Evolutionary conservation across 1,284 basidiomycete genomes (phyloP), one percentile per base, ranked within the genome.

Genomic region (Pascua sp.): DNA sequence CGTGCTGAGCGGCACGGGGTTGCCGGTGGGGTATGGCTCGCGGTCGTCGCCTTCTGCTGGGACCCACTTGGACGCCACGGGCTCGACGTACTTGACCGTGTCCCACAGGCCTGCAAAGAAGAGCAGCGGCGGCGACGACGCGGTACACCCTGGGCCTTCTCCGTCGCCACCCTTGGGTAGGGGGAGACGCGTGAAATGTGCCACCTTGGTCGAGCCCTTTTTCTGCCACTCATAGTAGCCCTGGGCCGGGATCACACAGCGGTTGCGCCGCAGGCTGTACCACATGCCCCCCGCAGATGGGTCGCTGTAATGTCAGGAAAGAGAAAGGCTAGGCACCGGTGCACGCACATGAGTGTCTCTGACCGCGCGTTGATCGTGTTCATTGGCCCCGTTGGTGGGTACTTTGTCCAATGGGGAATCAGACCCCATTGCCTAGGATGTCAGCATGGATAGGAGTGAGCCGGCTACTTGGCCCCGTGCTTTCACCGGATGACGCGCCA

Each of bases 161-260:
- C 45, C 49, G 11, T 53, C 39, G 24, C 42, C 56, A 13, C 43
- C 56, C 5, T 47, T n/a, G 45, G 45, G n/a, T 1, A 60, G 53
- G 2, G 53, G 52, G 5, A 83, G 85, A 67, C 86, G 89, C 17
- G 84, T 86, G 65, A 91, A 93, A 70, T 94, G 85, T 0, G 92
- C 89, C 0, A 89, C 68, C 60, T 89, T 87, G 13, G 86, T 81
- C 63, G 86, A 86, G 47, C 87, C 87, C 68, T 87, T 91, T 62
- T 85, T 87, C 52, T 90, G 80, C 89, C 94, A 97, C 78, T 91
- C 94, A 73, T 87, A 97, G 77, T 93, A 96, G 45, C 87, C 91
- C 77, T 93, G 85, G 56, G 86, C 87, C 12, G 88, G 76, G 49
- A 94, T 83, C 15, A 86, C 83, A 72, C 91, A 93, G 39, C 92